phyloP scores from a whole-genome alignment of 78 protist species.

The Tieghemostelium lacteum region DNA sequence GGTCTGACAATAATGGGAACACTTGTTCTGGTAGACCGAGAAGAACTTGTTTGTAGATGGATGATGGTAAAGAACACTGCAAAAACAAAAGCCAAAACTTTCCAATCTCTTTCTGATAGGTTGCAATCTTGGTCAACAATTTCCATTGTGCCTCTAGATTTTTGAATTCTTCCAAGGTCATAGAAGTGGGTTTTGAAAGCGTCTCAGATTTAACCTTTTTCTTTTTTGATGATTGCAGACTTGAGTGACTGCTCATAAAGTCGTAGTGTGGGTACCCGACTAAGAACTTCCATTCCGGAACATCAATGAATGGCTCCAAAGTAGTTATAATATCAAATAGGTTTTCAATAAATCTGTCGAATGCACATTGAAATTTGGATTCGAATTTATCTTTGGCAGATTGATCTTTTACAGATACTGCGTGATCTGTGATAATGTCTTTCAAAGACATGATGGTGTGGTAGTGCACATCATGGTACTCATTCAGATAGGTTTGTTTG shows the following conservation, averaged over 20 bases:
- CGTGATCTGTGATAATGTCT: neutral
- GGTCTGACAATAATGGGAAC: slow-evolving; percentile 39
- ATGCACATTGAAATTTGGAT: neutral
- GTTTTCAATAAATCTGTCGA: slow-evolving; percentile 25
- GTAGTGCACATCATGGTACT: slow-evolving; percentile 23
- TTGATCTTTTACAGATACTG: neutral
- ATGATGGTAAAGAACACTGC: slow-evolving; percentile 14
- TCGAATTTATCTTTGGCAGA: neutral
- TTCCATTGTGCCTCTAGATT: neutral
- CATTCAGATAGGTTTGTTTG: neutral
- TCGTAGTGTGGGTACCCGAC: slow-evolving; percentile 37
- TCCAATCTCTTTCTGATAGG: slow-evolving; percentile 3
- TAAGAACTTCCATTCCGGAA: slow-evolving; percentile 27
- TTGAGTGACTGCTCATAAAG: neutral
- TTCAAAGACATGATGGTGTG: neutral
- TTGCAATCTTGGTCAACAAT: neutral
- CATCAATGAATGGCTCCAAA: slow-evolving; percentile 25
- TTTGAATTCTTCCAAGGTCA: neutral
- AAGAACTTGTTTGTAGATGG: slow-evolving; percentile 67
- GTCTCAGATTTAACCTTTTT: slow-evolving; percentile 17
- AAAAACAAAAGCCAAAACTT: slow-evolving; percentile 43
- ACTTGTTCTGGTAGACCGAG: slow-evolving; percentile 69
- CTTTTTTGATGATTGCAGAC: slow-evolving; percentile 2
- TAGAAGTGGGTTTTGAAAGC: neutral
- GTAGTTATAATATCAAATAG: slow-evolving; percentile 35